A percentile compares a stretch with the other conserved stretches of the same genome.
phyloP scores from a whole-genome alignment of 768 basidiomycete species.

The Russula ochroleuca region DNA sequence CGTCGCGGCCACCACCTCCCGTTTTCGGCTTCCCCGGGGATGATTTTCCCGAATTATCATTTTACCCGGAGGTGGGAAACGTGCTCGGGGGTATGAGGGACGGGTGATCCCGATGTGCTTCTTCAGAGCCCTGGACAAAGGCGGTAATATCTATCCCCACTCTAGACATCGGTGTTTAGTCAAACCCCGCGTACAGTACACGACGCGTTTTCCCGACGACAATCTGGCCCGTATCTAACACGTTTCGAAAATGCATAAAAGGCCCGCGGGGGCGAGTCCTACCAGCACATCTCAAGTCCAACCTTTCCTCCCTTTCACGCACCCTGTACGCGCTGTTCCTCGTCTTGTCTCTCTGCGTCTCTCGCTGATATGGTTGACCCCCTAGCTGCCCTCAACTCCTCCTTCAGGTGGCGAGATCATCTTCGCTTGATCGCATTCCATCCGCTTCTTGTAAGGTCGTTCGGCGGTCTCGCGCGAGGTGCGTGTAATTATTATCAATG shows the following conservation, averaged over 20 bases:
- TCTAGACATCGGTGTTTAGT: slow-evolving; percentile 1
- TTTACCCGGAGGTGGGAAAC: background rate
- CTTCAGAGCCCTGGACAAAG: slow-evolving; percentile 6
- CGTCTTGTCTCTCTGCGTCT: background rate
- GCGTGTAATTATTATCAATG: slow-evolving; percentile 4
- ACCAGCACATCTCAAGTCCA: too few relatives aligned
- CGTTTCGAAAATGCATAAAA: slow-evolving; percentile 16
- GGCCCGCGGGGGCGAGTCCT: background rate
- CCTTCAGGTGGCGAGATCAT: slow-evolving; percentile 32
- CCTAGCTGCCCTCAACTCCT: slow-evolving; percentile 20
- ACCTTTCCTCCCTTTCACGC: slow-evolving; percentile 8
- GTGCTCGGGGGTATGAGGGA: background rate
- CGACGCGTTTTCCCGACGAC: background rate
- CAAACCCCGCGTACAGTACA: background rate
- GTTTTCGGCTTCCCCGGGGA: background rate
- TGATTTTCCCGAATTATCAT: background rate
- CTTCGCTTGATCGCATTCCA: slow-evolving; percentile 37
- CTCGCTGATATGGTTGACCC: background rate
- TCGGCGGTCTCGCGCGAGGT: slow-evolving; percentile 37
- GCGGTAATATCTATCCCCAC: background rate
- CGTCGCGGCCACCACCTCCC: background rate
- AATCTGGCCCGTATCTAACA: slow-evolving; percentile 10
- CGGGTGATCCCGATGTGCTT: slow-evolving; percentile 1
- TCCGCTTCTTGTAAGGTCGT: slow-evolving; percentile 43
- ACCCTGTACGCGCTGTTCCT: slow-evolving; percentile 5